Evolutionary conservation across 2,329 filamentous ascomycete species (phyloP).

Genomic region (Ilyonectria sp.): DNA sequence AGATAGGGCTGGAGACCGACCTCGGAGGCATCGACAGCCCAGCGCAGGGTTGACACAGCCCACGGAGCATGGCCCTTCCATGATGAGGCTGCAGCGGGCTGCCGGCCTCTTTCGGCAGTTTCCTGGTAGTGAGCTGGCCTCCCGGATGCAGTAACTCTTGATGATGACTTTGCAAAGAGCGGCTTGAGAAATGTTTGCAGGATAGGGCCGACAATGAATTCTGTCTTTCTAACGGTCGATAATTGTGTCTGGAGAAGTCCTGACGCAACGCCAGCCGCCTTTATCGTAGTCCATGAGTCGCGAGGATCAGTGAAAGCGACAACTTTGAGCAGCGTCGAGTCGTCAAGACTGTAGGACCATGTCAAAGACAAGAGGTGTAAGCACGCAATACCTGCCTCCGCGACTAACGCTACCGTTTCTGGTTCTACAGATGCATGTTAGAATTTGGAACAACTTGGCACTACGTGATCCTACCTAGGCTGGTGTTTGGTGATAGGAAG

Average conservation of each 20-base stretch:
- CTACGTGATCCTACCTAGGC: background rate
- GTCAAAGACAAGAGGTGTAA: constrained; percentile 45
- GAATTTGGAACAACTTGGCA: no score
- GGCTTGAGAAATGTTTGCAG: constrained; percentile 76
- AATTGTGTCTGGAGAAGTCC: constrained; percentile 52
- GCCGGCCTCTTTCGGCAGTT: constrained; percentile 13
- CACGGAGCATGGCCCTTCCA: constrained; percentile 46
- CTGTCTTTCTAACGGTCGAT: constrained; percentile 21
- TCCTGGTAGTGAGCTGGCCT: constrained; percentile 48
- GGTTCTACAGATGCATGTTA: background rate
- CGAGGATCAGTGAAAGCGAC: constrained; percentile 50
- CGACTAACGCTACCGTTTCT: constrained; percentile 20
- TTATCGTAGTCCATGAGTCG: constrained; percentile 57
- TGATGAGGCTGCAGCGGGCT: constrained; percentile 20
- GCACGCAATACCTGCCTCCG: constrained; percentile 49
- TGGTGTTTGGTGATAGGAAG: background rate
- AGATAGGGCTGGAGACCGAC: constrained; percentile 53
- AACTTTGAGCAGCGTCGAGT: constrained; percentile 49
- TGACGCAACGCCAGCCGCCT: constrained; percentile 50
- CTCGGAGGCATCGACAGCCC: constrained; percentile 69
- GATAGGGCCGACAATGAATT: constrained; percentile 69
- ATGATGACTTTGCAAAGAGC: constrained; percentile 73
- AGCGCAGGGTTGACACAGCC: constrained; percentile 55
- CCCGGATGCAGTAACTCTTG: constrained; percentile 52
- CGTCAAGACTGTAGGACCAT: constrained; percentile 24